Evolutionary conservation across 441 rosid genomes (phyloP), one percentile per base, ranked within the genome.

Genomic region (Euphorbia corollata): DNA sequence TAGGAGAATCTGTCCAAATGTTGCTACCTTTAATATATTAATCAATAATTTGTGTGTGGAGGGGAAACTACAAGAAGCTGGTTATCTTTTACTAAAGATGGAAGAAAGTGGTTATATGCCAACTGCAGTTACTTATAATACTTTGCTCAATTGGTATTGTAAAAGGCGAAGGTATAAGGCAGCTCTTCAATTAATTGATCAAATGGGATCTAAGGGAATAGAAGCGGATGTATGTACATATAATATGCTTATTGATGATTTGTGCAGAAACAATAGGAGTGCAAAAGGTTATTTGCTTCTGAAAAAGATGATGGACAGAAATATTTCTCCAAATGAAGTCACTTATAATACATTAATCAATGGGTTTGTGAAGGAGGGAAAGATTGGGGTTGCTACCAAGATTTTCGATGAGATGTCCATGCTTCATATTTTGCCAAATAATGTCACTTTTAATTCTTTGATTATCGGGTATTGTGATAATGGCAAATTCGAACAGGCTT

Each of bases 11-110:
- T 82, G 84, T 80, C 97, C 98, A 0, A 80, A 87, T 73, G 87
- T 79, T 67, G 85, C 86, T 72, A 90, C 93, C 70, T 92, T 92
- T 82, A 92, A 92, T 75, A 81, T 90, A 78, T 79, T 92, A 78
- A 82, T 92, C 54, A 88, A 87, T 61, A 75, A 74, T 63, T 80
- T 85, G 63, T 87, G 93, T 64, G 80, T 67, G 13, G 86, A 90
- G 71, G 97, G 96, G 68, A 84, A 75, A 73, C 76, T 90, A 57
- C 77, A 78, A 73, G 81, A 88, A 76, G 93, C 93, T 22, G 64
- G 66, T 68, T 81, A 83, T 77, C 83, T 92, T 48, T 74, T 92
- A 80, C 71, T 77, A 68, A 92, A 82, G 87, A 90, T 92, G 96
- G 93, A 87, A 78, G 82, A 79, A 68, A 76, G 77, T 77, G 97